These are phyloP conservation scores for Lentinula boryana DNA, from an alignment of 768 basidiomycete species.

Conservation along the genomic window DNA sequence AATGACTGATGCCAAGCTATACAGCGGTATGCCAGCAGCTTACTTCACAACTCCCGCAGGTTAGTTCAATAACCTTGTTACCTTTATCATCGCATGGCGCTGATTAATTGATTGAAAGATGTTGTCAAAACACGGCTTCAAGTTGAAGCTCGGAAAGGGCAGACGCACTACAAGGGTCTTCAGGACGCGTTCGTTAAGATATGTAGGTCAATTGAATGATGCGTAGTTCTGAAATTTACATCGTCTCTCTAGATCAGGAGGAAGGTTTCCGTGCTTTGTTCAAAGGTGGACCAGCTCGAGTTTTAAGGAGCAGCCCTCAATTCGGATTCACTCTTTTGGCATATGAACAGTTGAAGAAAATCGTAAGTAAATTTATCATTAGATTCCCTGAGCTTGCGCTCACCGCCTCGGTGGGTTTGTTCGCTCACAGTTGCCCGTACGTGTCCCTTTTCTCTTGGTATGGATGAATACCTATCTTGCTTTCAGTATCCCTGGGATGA, in stretches of 20 bases:
- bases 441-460: conserved; percentile 22
- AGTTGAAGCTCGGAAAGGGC: conserved; percentile 85
- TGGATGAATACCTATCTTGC: conserved; percentile 5
- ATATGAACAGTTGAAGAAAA: conserved; percentile 68
- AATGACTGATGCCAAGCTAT: conserved; percentile 25
- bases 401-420: background rate
- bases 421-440: conserved; percentile 36
- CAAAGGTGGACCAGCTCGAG: conserved; percentile 87
- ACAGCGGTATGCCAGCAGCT: conserved; percentile 95
- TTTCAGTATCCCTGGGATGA: conserved; percentile 79
- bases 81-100: conserved; percentile 12
- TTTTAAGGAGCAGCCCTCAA: conserved; percentile 85
- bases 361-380: conserved; percentile 21
- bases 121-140: conserved; percentile 97
- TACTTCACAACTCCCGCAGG: conserved; percentile 90
- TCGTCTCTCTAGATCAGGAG: conserved; percentile 59
- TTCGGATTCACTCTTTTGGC: conserved; percentile 91
- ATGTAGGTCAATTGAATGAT: conserved; percentile 41
- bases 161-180: conserved; percentile 88
- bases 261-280: conserved; percentile 87
- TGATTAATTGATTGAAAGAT: conserved; percentile 39
- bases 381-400: background rate
- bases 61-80: conserved; percentile 22
- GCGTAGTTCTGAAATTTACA: background rate
- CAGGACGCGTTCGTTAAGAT: conserved; percentile 88